These are phyloP conservation scores for Rosa persica DNA, from an alignment of 306 rosid species.

Conservation along the genomic window DNA sequence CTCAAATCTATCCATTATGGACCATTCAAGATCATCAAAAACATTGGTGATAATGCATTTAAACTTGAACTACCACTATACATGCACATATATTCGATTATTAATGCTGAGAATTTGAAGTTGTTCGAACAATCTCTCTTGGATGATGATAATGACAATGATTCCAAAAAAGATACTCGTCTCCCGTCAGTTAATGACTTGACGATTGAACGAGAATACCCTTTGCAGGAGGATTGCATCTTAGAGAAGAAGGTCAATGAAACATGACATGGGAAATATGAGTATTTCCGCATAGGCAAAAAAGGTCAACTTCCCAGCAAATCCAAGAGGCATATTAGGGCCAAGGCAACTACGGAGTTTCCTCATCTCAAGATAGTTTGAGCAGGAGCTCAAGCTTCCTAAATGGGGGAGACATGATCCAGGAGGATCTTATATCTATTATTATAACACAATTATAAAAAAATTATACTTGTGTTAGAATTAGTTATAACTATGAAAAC, in stretches of 20 bases:
- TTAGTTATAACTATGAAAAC: no score
- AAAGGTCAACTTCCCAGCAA: no score
- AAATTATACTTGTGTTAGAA: no score
- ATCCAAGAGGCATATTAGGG: no score
- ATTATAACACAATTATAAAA: no score
- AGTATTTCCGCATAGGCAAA: no score
- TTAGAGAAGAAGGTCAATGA: neutral
- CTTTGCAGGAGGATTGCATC: neutral
- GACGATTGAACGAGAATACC: neutral
- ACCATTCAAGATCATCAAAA: neutral
- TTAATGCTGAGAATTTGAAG: neutral
- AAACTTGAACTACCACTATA: neutral
- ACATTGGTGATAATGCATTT: neutral
- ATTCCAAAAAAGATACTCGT: neutral
- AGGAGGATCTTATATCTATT: no score
- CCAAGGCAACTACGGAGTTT: no score
- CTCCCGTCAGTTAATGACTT: neutral
- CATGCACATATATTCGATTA: neutral
- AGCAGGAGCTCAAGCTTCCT: no score
- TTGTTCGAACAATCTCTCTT: neutral
- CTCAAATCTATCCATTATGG: neutral
- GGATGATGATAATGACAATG: neutral
- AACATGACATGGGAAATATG: neutral
- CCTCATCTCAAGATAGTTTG: no score
- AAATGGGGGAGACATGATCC: no score